phyloP scores from a whole-genome alignment of 192 early-diverging fungal species.

The Backusella luteola region DNA sequence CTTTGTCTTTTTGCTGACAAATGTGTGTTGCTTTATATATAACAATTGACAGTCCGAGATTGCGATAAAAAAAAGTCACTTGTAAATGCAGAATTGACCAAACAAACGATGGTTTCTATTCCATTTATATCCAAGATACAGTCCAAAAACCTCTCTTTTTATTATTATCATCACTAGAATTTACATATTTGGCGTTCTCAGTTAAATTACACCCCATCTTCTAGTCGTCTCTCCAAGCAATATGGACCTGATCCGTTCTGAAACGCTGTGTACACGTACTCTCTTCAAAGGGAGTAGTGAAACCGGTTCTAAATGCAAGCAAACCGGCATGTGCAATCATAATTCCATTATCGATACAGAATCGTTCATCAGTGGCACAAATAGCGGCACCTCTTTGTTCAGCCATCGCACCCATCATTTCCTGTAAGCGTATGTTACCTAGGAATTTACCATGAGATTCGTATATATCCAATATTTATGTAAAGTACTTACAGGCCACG shows the following conservation, averaged over 20 bases:
- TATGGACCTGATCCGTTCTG: conserved; percentile 83
- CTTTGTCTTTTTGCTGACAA: not conserved
- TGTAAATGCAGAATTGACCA: too few relatives aligned
- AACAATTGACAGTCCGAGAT: not conserved
- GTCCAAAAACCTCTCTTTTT: not conserved
- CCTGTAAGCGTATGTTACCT: conserved; percentile 89
- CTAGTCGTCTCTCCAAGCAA: conserved; percentile 68
- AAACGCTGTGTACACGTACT: conserved; percentile 94
- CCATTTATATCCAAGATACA: too few relatives aligned
- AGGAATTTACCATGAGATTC: not conserved
- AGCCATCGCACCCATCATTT: conserved; percentile 98
- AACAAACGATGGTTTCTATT: not conserved
- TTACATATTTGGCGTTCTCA: not conserved
- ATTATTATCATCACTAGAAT: not conserved
- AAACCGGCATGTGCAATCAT: conserved; percentile 99
- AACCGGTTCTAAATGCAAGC: conserved; percentile 79
- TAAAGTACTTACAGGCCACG: conserved; percentile 74
- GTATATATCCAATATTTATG: too few relatives aligned
- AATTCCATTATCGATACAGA: conserved; percentile 98
- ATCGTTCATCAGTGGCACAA: conserved; percentile 96
- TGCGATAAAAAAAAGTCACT: not conserved
- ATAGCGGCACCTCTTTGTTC: conserved; percentile 80
- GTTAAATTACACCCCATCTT: not conserved
- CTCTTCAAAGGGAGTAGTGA: conserved; percentile 77
- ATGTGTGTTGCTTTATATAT: not conserved